Base-by-base conservation (phyloP, 202 grass and related monocot genomes). In the Alloteropsis angusta region DNA sequence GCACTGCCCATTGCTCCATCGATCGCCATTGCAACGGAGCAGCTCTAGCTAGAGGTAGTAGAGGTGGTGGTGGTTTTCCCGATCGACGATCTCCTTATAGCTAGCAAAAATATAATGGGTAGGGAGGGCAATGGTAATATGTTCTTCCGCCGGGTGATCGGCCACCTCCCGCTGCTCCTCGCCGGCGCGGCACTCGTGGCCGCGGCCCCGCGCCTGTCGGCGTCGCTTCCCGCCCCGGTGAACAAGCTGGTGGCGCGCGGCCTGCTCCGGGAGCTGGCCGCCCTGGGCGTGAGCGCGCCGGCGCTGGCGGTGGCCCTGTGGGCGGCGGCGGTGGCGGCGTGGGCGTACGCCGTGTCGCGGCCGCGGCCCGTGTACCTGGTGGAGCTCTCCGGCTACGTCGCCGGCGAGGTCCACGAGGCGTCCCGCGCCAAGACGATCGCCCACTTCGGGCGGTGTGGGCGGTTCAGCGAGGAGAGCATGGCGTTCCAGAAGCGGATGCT, bases 401-500 rank as follows among this genome's bases (percentile, higher is more conserved):
- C 88, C 17, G 32, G 75, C 7, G 22, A 15, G 2, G 1, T 23
- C 15, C 84, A 89, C 76, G 85, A 89, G 82, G 88, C 84, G 37
- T 76, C 93, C 2, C 90, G 93, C 13, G 71, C 85, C 71, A 74
- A 68, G 63, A 88, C 90, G 21, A 77, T 97, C 64, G 71, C 57
- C 5, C 93, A 97, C 81, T 93, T 93, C 73, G 14, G 42, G 0
- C 72, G 52, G 26, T 88, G 84, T 22, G 86, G 90, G 0, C 19
- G 35, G 13, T 90, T 90, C 72, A 52, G 36, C 42, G 81, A 67
- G 9, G 82, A 87, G 80, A 87, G 84, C 70, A 67, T 97, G 84
- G 81, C 83, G 19, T 97, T 97, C 84, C 93, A 97, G 87, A 82
- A 86, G 65, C 82, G 81, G 87, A 93, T 97, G 82, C 72, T 97